Conservation (phyloP, 2,329 filamentous ascomycete species). For the Fusarium haematococcum region DNA sequence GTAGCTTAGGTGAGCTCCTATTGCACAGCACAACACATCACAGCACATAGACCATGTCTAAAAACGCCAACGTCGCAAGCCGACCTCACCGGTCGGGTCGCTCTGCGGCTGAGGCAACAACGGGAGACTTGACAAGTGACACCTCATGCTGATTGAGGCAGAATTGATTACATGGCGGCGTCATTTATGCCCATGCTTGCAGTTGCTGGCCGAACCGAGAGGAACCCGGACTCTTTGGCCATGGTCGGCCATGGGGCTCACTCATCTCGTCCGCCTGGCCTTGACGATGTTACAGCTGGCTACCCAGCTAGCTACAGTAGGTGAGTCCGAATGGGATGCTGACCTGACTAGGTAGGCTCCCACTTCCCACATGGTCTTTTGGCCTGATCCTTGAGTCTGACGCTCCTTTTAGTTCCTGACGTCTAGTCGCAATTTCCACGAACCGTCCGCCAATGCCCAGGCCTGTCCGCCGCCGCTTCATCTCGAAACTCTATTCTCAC, state of each 20-base stretch:
- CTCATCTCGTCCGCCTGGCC: constrained; percentile 9
- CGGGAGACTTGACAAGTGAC: constrained; percentile 4
- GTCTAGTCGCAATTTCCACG: constrained; percentile 41
- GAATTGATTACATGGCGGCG: background rate
- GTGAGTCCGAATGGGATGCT: background rate
- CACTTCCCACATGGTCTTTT: constrained; percentile 40
- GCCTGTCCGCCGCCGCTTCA: constrained; percentile 43
- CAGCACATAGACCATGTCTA: background rate
- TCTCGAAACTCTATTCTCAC: constrained; percentile 42
- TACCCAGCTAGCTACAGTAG: background rate
- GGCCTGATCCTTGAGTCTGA: constrained; percentile 27
- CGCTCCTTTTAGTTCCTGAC: constrained; percentile 17
- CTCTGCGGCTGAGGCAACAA: constrained; percentile 2
- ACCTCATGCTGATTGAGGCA: background rate
- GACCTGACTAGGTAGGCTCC: background rate
- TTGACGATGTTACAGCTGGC: constrained; percentile 5
- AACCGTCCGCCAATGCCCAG: constrained; percentile 20
- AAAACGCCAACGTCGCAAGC: background rate
- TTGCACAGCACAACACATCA: background rate
- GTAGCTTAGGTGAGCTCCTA: background rate
- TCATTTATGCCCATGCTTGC: background rate
- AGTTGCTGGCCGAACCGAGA: background rate
- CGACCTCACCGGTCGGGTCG: background rate
- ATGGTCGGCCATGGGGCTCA: background rate
- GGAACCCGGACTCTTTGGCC: background rate